Conservation (phyloP, 768 basidiomycete genomes). For the Albatrellus ellisii region DNA sequence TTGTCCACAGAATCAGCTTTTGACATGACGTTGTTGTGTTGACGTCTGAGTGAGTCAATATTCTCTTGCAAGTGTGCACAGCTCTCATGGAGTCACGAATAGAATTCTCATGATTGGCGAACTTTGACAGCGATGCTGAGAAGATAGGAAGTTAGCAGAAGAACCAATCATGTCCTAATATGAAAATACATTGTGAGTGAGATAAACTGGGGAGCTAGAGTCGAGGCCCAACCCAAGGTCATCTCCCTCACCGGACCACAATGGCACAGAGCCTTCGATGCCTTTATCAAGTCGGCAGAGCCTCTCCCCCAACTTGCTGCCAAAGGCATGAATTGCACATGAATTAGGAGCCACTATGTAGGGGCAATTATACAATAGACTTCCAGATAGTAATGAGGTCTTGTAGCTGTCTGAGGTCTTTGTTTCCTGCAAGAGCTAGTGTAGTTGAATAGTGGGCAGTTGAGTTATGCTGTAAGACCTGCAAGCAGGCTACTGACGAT, state of each 20-base stretch:
- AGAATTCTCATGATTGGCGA: constrained; percentile 54
- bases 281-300: constrained; percentile 50
- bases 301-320: constrained; percentile 37
- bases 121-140: constrained; percentile 50
- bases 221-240: constrained; percentile 51
- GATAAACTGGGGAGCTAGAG: neutral
- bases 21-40: constrained; percentile 47
- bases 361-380: constrained; percentile 59
- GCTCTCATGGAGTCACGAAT: constrained; percentile 67
- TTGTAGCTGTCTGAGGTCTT: constrained; percentile 70
- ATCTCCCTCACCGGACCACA: constrained; percentile 80
- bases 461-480: no score
- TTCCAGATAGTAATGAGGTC: constrained; percentile 89
- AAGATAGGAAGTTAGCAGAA: constrained; percentile 57
- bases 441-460: constrained; percentile 84
- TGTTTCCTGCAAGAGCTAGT: constrained; percentile 56
- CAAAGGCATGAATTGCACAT: constrained; percentile 6
- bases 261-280: constrained; percentile 53
- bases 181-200: no score
- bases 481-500: no score
- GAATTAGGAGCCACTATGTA: constrained; percentile 5
- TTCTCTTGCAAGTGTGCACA: constrained; percentile 71
- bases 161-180: constrained; percentile 67
- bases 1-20: constrained; percentile 79
- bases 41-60: constrained; percentile 62